Evolutionary conservation across 1,284 basidiomycete genomes (phyloP).

Genomic region (Meira miltonrushii): DNA sequence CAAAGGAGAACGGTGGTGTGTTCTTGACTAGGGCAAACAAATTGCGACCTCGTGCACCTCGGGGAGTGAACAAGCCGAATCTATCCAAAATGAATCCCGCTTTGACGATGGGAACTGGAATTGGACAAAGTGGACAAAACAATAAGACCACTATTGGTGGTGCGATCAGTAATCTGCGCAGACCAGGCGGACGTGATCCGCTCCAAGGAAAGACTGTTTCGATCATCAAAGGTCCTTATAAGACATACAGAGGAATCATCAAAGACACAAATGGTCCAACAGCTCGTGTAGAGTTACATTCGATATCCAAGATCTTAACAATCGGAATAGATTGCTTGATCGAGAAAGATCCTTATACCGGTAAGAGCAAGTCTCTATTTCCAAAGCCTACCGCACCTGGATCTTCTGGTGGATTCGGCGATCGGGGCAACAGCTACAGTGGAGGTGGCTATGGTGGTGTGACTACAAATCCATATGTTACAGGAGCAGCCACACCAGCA

Average conservation of each 20-base stretch:
- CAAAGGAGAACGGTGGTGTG: slow-evolving; percentile 83
- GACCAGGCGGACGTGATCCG: slow-evolving; percentile 70
- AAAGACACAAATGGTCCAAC: slow-evolving; percentile 87
- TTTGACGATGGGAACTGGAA: slow-evolving; percentile 50
- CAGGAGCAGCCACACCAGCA: slow-evolving; percentile 4
- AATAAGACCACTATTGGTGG: slow-evolving; percentile 57
- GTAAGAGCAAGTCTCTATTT: slow-evolving; percentile 28
- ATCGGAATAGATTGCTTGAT: slow-evolving; percentile 76
- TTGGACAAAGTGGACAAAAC: slow-evolving; percentile 54
- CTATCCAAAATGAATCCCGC: slow-evolving; percentile 95
- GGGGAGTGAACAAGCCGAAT: slow-evolving; percentile 57
- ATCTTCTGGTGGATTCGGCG: background rate
- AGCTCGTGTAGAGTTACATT: slow-evolving; percentile 84
- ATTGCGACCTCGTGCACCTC: slow-evolving; percentile 63
- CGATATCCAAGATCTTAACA: slow-evolving; percentile 82
- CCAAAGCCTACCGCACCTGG: background rate
- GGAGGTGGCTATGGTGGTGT: background rate
- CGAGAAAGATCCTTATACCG: slow-evolving; percentile 59
- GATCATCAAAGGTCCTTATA: slow-evolving; percentile 80
- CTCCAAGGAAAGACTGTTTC: slow-evolving; percentile 75
- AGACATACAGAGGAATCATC: slow-evolving; percentile 85
- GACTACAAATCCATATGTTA: background rate
- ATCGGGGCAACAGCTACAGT: background rate
- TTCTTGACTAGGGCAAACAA: slow-evolving; percentile 67
- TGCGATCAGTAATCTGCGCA: slow-evolving; percentile 71